A percentile compares a stretch with the other conserved stretches of the same genome.
phyloP scores from a whole-genome alignment of 345 rosid genomes.

The Corymbia maculata region DNA sequence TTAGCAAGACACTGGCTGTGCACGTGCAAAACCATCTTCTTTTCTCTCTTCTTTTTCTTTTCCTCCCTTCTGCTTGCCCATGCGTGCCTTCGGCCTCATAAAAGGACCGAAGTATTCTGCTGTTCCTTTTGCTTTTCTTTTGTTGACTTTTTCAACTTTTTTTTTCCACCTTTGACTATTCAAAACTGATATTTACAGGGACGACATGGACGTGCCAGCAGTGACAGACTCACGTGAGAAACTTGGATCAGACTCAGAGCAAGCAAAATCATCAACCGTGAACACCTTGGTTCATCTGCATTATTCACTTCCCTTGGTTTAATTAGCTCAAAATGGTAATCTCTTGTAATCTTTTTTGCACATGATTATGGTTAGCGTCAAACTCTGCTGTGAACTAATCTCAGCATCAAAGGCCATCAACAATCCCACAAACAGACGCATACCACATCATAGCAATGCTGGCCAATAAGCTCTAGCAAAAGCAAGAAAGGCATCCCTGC shows the following conservation, averaged over 20 bases:
- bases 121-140: too few relatives aligned
- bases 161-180: too few relatives aligned
- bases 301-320: not conserved
- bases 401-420: not conserved
- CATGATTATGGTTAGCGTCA: not conserved
- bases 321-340: not conserved
- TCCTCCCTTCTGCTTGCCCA: too few relatives aligned
- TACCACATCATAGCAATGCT: not conserved
- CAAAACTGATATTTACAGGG: too few relatives aligned
- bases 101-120: too few relatives aligned
- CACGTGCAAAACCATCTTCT: too few relatives aligned
- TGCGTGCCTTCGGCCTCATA: too few relatives aligned
- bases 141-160: too few relatives aligned
- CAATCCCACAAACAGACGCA: not conserved
- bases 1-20: too few relatives aligned
- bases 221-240: not conserved
- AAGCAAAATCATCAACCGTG: not conserved
- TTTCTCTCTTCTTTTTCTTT: too few relatives aligned
- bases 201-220: constrained; percentile 90
- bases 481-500: not conserved
- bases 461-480: not conserved
- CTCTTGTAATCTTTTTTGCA: not conserved
- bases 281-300: not conserved
- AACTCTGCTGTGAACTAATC: not conserved
- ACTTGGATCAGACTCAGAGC: not conserved